phyloP scores from a whole-genome alignment of 2,329 filamentous ascomycete species.

The Pseudocercospora eumusae region DNA sequence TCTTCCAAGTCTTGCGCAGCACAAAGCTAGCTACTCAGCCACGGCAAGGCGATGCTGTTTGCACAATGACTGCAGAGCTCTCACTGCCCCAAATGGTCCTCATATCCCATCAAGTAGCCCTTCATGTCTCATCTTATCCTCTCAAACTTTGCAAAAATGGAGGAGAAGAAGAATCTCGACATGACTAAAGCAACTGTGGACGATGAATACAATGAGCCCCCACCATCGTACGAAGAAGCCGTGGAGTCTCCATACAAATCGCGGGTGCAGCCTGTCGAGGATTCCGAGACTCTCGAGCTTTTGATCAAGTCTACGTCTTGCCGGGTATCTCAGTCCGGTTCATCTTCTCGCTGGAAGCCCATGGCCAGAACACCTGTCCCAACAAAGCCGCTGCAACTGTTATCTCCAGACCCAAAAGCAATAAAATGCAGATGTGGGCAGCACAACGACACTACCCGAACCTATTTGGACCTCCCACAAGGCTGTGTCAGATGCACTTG shows the following conservation, averaged over 20 bases:
- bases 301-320: not conserved
- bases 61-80: not conserved
- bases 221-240: not conserved
- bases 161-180: not conserved
- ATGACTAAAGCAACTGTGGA: not conserved
- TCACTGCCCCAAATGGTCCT: not conserved
- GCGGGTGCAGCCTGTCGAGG: not conserved
- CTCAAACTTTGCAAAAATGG: not conserved
- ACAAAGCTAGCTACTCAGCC: conserved; percentile 1
- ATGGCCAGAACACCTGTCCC: not conserved
- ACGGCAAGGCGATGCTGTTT: not conserved
- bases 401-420: not conserved
- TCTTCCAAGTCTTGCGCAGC: not conserved
- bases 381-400: not conserved
- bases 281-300: not conserved
- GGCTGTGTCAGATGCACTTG: not conserved
- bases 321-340: not conserved
- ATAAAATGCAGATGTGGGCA: not conserved
- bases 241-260: not conserved
- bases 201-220: not conserved
- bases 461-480: not conserved
- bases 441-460: not conserved
- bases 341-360: not conserved
- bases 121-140: not conserved
- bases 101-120: not conserved